These are phyloP conservation scores for Flaveria sonorensis DNA, from an alignment of 129 eudicot species.

Conservation along the genomic window DNA sequence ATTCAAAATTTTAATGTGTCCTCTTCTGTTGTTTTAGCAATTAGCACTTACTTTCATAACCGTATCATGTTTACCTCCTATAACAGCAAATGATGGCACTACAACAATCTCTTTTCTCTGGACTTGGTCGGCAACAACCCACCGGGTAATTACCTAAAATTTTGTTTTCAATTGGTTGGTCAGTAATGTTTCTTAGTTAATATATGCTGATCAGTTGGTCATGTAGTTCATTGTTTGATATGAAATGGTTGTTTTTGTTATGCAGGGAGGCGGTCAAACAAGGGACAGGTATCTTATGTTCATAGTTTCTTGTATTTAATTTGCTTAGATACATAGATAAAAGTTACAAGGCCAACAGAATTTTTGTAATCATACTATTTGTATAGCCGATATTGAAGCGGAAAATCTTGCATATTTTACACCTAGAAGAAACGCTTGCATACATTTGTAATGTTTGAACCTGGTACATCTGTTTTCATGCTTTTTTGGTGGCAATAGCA, in stretches of 20 bases:
- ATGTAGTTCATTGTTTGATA: background rate
- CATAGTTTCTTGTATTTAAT: background rate
- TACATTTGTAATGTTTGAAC: background rate
- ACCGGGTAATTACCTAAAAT: conserved; percentile 41
- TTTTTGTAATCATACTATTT: background rate
- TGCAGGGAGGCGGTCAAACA: conserved; percentile 56
- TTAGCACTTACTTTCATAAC: background rate
- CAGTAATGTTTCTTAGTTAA: background rate
- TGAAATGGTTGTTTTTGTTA: conserved; percentile 4
- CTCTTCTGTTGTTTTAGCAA: conserved; percentile 4
- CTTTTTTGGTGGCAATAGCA: conserved; percentile 22
- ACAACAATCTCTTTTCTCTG: conserved; percentile 52
- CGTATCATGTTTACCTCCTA: conserved; percentile 2
- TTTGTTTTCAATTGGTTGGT: background rate
- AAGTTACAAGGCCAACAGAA: background rate
- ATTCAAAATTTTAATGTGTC: background rate
- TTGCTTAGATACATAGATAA: conserved; percentile 2
- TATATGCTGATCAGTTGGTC: background rate
- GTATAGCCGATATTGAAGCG: background rate
- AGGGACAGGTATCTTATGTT: conserved; percentile 39
- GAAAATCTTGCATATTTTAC: background rate
- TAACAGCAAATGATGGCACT: conserved; percentile 57
- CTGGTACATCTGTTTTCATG: background rate
- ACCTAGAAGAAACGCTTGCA: background rate
- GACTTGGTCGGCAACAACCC: conserved; percentile 49